Conservation (phyloP, 1,139 yeast genomes). For the Scheffersomyces titani region DNA sequence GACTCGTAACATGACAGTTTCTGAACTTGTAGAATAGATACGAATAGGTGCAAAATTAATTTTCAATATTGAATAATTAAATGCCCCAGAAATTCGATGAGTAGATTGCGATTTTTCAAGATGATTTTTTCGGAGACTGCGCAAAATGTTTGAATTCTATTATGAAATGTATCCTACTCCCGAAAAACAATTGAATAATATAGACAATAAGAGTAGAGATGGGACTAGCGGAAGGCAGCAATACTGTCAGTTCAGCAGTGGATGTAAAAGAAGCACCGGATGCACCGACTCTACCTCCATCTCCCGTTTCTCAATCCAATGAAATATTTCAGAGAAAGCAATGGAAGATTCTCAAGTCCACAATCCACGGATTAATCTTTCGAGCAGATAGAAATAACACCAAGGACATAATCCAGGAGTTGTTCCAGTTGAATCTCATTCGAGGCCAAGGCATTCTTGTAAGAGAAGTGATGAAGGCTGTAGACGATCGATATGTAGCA, state of each 20-base stretch:
- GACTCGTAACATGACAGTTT: background rate
- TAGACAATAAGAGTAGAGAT: background rate
- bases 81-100: background rate
- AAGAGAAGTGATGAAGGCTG: conserved; percentile 58
- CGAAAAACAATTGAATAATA: too few relatives aligned
- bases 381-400: conserved; percentile 50
- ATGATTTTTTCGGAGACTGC: background rate
- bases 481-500: conserved; percentile 43
- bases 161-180: too few relatives aligned
- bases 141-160: too few relatives aligned
- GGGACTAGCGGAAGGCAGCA: background rate
- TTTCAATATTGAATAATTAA: background rate
- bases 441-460: conserved; percentile 65
- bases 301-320: background rate
- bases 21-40: background rate
- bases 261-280: background rate
- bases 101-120: background rate
- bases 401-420: conserved; percentile 43
- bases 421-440: conserved; percentile 55
- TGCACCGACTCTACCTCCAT: background rate
- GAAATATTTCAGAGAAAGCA: conserved; percentile 48
- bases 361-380: conserved; percentile 50
- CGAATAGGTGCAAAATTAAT: background rate
- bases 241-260: background rate
- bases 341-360: conserved; percentile 56